Base-by-base conservation (phyloP, 2,329 filamentous ascomycete genomes). In the Phialophora verrucosa region DNA sequence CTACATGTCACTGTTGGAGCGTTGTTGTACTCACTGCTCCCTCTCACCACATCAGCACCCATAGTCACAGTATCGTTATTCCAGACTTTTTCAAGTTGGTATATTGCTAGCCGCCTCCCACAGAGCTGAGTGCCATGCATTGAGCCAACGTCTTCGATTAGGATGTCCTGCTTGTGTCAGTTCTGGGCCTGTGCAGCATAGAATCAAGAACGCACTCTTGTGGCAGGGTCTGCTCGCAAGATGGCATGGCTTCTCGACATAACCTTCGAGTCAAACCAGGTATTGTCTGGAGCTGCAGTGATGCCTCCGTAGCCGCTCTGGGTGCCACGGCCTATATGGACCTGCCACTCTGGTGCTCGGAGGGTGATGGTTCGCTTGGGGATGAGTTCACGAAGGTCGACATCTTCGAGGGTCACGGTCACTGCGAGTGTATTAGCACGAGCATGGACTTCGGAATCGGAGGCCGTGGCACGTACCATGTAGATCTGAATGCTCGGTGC, bases 61-160 rank as follows among this genome's bases (percentile, higher is more conserved):
- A 86, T 84, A 4, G 75, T 74, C 29, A 87, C 67, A 1, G 75
- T 66, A 58, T 80, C 78, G 20, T 78, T 76, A 60, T 78, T 70
- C 2, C 75, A 76, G 11, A 80, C 59, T 3, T 72, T 57, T n/a
- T 69, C 73, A 31, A 72, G 70, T 32, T 72, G 63, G 12, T 76
- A 65, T 11, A 65, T 70, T n/a, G 68, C 63, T 29, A 87, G 73
- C 47, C 78, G 80, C 47, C 69, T 71, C 42, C 80, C 79, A 70
- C 88, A 86, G 57, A 89, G 69, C 65, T 76, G 82, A 20, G 87
- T 89, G 32, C 87, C 87, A 73, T 90, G 87, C 82, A 88, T 87
- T 8, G 87, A 89, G 38, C 80, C 82, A 20, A 78, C 78, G 72
- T 90, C 87, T 65, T 76, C 78, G 66, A 90, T 78, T 59, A 78